Conservation (phyloP, 78 protist genomes). For the Guillardia theta region DNA sequence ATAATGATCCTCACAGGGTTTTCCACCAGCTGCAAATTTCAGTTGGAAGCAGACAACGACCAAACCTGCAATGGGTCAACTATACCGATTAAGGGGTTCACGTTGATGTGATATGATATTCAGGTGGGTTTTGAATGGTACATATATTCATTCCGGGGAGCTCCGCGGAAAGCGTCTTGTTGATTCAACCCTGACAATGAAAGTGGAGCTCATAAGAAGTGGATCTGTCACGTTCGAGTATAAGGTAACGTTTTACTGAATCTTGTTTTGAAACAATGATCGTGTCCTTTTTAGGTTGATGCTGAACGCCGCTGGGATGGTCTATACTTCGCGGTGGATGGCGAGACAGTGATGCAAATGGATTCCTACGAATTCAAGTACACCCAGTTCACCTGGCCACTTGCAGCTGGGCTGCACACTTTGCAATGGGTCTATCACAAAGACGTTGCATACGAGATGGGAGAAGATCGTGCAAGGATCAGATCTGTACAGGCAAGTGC, state of each 20-base stretch:
- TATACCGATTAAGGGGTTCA: neutral
- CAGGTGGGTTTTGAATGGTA: constrained; percentile 3
- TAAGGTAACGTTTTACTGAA: neutral
- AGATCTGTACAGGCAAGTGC: neutral
- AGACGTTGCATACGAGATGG: constrained; percentile 40
- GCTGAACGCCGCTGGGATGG: constrained; percentile 38
- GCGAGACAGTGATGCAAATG: neutral
- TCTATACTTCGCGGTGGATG: neutral
- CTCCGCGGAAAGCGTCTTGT: neutral
- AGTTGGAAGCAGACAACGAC: neutral
- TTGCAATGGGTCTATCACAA: constrained; percentile 23
- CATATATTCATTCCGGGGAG: neutral
- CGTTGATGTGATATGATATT: neutral
- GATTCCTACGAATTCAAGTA: neutral
- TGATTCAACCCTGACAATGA: neutral
- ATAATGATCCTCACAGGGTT: too few species aligned
- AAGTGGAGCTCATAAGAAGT: neutral
- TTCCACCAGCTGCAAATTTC: neutral
- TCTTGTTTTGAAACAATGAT: too few species aligned
- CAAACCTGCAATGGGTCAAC: neutral
- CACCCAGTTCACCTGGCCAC: neutral
- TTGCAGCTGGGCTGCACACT: neutral
- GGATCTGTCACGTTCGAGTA: neutral
- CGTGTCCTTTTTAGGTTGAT: too few species aligned
- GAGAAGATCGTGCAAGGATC: neutral